phyloP scores from a whole-genome alignment of 2,329 filamentous ascomycete genomes.

The Drechslerella dactyloides region DNA sequence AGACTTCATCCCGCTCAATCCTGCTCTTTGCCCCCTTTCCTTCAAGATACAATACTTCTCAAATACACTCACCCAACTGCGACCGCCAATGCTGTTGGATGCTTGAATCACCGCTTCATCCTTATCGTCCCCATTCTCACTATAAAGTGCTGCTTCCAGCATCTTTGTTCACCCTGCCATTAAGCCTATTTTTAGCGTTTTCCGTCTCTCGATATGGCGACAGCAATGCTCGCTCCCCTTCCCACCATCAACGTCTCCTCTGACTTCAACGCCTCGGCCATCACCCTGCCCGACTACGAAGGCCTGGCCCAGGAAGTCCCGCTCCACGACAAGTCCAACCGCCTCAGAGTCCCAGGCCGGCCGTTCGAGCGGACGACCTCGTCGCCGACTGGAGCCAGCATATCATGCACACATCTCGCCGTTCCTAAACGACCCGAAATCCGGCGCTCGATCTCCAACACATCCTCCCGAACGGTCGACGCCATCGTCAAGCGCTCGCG shows the following conservation, averaged over 20 bases:
- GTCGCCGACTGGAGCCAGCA: slow-evolving; percentile 21
- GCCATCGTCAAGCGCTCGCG: slow-evolving; percentile 57
- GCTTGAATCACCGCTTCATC: neutral
- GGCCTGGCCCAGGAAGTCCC: slow-evolving; percentile 3
- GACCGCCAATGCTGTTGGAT: slow-evolving; percentile 12
- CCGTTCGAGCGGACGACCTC: slow-evolving; percentile 27
- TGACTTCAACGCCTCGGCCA: slow-evolving; percentile 23
- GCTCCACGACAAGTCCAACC: slow-evolving; percentile 20
- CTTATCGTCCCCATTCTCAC: no score
- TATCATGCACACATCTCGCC: slow-evolving; percentile 23
- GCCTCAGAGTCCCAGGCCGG: slow-evolving; percentile 16
- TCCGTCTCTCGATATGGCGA: slow-evolving; percentile 23
- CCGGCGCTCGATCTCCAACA: slow-evolving; percentile 44
- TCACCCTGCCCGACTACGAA: slow-evolving; percentile 36
- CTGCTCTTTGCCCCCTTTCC: slow-evolving; percentile 14
- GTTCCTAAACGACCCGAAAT: slow-evolving; percentile 43
- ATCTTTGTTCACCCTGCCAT: neutral
- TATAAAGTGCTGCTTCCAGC: no score
- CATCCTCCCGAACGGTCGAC: slow-evolving; percentile 37
- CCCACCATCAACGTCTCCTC: slow-evolving; percentile 37
- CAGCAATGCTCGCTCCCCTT: slow-evolving; percentile 1
- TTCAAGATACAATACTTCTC: no score
- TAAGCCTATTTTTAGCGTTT: slow-evolving; percentile 12
- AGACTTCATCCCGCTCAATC: slow-evolving; percentile 41
- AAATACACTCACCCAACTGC: neutral